Conservation (phyloP, 192 early-diverging fungal genomes). For the Backusella australiensis region DNA sequence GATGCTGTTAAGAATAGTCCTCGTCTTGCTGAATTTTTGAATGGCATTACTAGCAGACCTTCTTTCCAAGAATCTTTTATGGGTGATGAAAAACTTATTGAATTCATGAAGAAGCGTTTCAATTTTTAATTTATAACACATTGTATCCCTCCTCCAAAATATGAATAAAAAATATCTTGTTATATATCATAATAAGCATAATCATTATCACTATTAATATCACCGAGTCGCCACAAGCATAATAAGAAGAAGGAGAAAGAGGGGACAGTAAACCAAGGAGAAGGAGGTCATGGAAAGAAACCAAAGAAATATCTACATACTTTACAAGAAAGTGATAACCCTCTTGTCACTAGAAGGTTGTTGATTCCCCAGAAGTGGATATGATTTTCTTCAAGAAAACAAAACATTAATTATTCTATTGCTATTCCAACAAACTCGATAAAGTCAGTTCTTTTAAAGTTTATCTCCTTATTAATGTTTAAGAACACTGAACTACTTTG, state of each 20-base stretch:
- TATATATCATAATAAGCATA: not conserved
- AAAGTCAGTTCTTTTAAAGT: not conserved
- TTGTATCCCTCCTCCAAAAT: not conserved
- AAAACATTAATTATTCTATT: not conserved
- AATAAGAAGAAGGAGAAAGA: not conserved
- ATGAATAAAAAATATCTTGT: not conserved
- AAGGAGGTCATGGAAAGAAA: not conserved
- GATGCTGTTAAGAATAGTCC: not conserved
- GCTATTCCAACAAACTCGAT: not conserved
- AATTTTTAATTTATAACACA: not conserved
- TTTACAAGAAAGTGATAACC: not conserved
- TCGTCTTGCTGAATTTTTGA: slow-evolving; percentile 18
- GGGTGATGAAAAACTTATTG: slow-evolving; percentile 11
- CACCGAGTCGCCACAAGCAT: not conserved
- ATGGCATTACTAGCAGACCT: slow-evolving; percentile 5
- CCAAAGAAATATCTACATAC: not conserved
- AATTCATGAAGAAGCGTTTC: slow-evolving; percentile 9
- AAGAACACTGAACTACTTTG: not conserved
- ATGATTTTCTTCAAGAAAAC: not conserved
- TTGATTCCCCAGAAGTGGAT: not conserved
- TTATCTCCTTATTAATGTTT: not conserved
- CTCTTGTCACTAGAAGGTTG: not conserved
- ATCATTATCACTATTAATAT: not conserved
- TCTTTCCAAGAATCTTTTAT: slow-evolving; percentile 13
- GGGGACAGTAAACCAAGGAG: not conserved